Percentiles rank a stretch among this genome's conserved stretches.
Conservation (phyloP, 371 early-diverging fungal species). For the Phascolomyces articulosus region DNA sequence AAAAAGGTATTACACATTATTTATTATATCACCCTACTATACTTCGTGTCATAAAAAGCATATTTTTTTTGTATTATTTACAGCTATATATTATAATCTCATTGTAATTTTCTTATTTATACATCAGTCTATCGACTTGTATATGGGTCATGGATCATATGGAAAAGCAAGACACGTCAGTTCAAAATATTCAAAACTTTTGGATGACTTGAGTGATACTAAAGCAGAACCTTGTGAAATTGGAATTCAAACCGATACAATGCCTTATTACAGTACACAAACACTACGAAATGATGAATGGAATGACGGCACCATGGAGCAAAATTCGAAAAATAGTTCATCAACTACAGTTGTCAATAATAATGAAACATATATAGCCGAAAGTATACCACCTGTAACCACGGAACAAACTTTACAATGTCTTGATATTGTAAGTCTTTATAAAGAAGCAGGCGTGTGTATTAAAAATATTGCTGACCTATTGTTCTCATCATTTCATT, state of each 20-base stretch:
- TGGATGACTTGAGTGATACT: constrained; percentile 31
- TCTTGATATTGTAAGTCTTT: constrained; percentile 44
- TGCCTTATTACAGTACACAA: not conserved
- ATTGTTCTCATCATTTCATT: too few species aligned
- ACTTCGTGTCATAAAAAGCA: too few species aligned
- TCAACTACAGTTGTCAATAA: too few species aligned
- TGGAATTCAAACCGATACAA: constrained; percentile 43
- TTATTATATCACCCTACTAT: too few species aligned
- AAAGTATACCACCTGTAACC: constrained; percentile 34
- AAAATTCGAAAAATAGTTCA: too few species aligned
- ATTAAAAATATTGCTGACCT: too few species aligned
- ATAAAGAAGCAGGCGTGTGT: too few species aligned
- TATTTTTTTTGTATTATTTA: too few species aligned
- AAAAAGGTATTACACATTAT: constrained; percentile 34
- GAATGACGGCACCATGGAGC: too few species aligned
- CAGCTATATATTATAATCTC: too few species aligned
- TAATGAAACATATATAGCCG: too few species aligned
- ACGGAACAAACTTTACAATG: constrained; percentile 46
- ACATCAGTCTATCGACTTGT: constrained; percentile 24
- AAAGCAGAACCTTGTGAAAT: constrained; percentile 25
- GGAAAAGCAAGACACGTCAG: constrained; percentile 41
- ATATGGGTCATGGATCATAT: constrained; percentile 33
- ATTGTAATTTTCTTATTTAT: not conserved
- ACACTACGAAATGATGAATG: too few species aligned
- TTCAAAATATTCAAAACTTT: constrained; percentile 20